These are phyloP conservation scores for Paecilomyces sp. DNA, from an alignment of 2,329 filamentous ascomycete species.

Conservation along the genomic window DNA sequence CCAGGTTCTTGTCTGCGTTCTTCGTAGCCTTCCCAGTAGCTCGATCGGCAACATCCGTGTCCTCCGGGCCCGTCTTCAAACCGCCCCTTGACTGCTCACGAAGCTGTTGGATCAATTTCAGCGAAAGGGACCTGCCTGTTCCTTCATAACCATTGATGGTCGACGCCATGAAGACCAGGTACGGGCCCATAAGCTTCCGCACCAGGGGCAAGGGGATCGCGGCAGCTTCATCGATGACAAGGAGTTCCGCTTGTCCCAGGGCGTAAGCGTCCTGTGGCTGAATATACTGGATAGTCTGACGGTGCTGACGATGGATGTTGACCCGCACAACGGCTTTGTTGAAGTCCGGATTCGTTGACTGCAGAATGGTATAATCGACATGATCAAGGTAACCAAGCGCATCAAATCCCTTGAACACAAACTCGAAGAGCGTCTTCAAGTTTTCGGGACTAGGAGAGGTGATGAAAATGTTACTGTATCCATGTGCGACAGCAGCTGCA, in stretches of 20 bases:
- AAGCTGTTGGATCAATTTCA: slow-evolving; percentile 95
- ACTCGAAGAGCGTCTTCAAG: slow-evolving; percentile 96
- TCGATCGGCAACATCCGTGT: slow-evolving; percentile 66
- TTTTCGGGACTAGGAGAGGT: slow-evolving; percentile 97
- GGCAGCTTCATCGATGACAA: slow-evolving; percentile 96
- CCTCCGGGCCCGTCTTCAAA: slow-evolving; percentile 45
- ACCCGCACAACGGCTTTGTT: slow-evolving; percentile 98
- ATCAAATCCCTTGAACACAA: slow-evolving; percentile 97
- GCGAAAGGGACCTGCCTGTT: slow-evolving; percentile 84
- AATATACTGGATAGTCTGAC: slow-evolving; percentile 98
- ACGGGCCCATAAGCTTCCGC: slow-evolving; percentile 89
- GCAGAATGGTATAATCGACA: slow-evolving; percentile 94
- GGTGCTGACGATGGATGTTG: slow-evolving; percentile 88
- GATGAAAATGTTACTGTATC: slow-evolving; percentile 99
- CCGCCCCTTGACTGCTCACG: slow-evolving; percentile 79
- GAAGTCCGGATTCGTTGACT: slow-evolving; percentile 96
- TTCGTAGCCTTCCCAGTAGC: slow-evolving; percentile 68
- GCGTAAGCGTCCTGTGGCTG: slow-evolving; percentile 94
- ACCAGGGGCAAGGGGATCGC: slow-evolving; percentile 92
- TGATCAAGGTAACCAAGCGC: slow-evolving; percentile 90
- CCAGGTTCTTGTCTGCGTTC: slow-evolving; percentile 50
- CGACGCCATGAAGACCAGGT: slow-evolving; percentile 97
- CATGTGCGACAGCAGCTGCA: slow-evolving; percentile 87
- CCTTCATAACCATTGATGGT: slow-evolving; percentile 99
- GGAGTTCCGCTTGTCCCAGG: slow-evolving; percentile 84